These are phyloP conservation scores for Fusarium tricinctum DNA, from an alignment of 2,329 filamentous ascomycete genomes.

Conservation along the genomic window DNA sequence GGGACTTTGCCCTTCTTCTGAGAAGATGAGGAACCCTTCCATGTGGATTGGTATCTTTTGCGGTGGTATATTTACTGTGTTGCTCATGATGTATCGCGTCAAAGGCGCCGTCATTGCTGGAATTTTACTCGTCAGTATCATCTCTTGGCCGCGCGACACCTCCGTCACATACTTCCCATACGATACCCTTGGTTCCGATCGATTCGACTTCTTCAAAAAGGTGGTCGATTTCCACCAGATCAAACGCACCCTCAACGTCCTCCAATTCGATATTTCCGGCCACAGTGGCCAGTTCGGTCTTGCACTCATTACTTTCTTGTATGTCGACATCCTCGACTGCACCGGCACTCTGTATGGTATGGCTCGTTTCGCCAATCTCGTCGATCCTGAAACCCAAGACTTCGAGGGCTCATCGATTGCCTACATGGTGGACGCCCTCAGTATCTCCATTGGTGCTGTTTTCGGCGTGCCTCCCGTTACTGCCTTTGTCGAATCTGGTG, in stretches of 20 bases:
- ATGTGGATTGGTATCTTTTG: slow-evolving; percentile 94
- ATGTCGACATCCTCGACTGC: slow-evolving; percentile 89
- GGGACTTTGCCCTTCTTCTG: slow-evolving; percentile 68
- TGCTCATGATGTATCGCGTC: slow-evolving; percentile 87
- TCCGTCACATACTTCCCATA: slow-evolving; percentile 86
- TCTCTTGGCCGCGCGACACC: slow-evolving; percentile 87
- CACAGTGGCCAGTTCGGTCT: slow-evolving; percentile 84
- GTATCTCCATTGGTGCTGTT: slow-evolving; percentile 83
- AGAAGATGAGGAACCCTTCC: slow-evolving; percentile 85
- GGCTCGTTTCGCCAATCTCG: slow-evolving; percentile 84
- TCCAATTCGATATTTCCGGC: slow-evolving; percentile 78
- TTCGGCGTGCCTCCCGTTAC: slow-evolving; percentile 86
- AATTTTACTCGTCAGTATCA: slow-evolving; percentile 86
- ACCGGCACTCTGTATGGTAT: slow-evolving; percentile 92
- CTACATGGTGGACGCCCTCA: slow-evolving; percentile 84
- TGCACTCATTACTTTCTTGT: slow-evolving; percentile 89
- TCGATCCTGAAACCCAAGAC: slow-evolving; percentile 86
- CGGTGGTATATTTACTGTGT: slow-evolving; percentile 82
- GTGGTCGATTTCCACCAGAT: slow-evolving; percentile 89
- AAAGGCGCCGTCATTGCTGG: slow-evolving; percentile 89
- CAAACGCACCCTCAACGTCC: slow-evolving; percentile 74
- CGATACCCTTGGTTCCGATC: slow-evolving; percentile 74
- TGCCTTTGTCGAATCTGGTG: slow-evolving; percentile 90
- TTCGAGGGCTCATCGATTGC: slow-evolving; percentile 88
- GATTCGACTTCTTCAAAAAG: slow-evolving; percentile 89